These are phyloP conservation scores for Larix kaempferi DNA, from an alignment of 75 land plant genomes.

Conservation along the genomic window DNA sequence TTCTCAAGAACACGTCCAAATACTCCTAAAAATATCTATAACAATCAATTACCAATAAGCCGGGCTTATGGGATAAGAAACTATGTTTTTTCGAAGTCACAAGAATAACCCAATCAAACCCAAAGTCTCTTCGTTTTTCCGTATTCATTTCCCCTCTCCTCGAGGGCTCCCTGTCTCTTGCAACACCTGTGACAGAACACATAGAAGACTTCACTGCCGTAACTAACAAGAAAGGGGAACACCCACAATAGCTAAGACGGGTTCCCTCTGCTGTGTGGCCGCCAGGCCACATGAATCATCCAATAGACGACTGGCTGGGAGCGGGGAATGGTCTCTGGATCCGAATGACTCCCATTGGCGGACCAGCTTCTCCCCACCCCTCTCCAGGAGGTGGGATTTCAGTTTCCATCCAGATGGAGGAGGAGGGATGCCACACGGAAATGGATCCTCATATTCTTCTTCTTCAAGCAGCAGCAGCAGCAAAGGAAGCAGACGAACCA, in stretches of 20 bases:
- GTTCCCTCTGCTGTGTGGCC: slow-evolving; percentile 49
- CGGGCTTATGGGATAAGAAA: too few relatives aligned
- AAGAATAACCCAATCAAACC: too few relatives aligned
- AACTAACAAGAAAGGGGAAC: not conserved
- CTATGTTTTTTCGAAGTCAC: too few relatives aligned
- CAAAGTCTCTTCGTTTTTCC: too few relatives aligned
- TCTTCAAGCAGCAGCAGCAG: slow-evolving; percentile 28
- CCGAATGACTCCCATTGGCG: slow-evolving; percentile 74
- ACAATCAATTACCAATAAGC: too few relatives aligned
- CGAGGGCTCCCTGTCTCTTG: too few relatives aligned
- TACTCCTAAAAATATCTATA: too few relatives aligned
- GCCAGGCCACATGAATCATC: slow-evolving; percentile 38
- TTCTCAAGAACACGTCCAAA: too few relatives aligned
- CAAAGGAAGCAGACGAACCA: slow-evolving; percentile 39
- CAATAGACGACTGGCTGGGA: not conserved
- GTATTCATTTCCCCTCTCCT: too few relatives aligned
- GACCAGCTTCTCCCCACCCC: slow-evolving; percentile 66
- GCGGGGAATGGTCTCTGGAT: slow-evolving; percentile 48
- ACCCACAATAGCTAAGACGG: slow-evolving; percentile 28
- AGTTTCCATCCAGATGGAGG: slow-evolving; percentile 32
- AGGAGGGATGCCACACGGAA: slow-evolving; percentile 11
- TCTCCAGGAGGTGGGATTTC: slow-evolving; percentile 42
- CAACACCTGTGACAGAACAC: too few relatives aligned
- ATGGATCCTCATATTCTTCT: slow-evolving; percentile 44
- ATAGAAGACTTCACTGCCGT: too few relatives aligned